Percentiles rank a stretch among this genome's conserved stretches.
phyloP scores from a whole-genome alignment of 768 basidiomycete genomes.

The Tephrocybe sp. region DNA sequence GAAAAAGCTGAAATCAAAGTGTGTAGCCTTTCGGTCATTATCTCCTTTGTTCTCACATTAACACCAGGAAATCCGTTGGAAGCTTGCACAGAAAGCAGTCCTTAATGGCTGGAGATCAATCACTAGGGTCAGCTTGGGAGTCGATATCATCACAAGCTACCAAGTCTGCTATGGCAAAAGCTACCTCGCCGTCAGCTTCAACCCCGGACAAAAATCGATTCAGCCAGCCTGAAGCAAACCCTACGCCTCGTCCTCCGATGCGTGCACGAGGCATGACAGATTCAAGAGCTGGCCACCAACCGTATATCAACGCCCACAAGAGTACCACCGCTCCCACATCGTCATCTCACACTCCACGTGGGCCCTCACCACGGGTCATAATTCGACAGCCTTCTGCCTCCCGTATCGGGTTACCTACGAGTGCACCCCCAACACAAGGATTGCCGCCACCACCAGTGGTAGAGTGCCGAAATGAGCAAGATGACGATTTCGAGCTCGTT shows the following conservation, averaged over 20 bases:
- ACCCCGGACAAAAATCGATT: constrained; percentile 28
- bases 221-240: constrained; percentile 31
- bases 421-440: constrained; percentile 48
- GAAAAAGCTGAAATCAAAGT: constrained; percentile 19
- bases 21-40: constrained; percentile 1
- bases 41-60: neutral
- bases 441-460: constrained; percentile 42
- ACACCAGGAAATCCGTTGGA: constrained; percentile 27
- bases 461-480: constrained; percentile 9
- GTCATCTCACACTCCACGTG: constrained; percentile 16
- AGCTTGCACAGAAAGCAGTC: constrained; percentile 27
- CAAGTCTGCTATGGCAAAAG: constrained; percentile 23
- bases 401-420: constrained; percentile 41
- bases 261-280: constrained; percentile 54
- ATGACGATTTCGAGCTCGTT: constrained; percentile 15
- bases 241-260: constrained; percentile 37
- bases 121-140: constrained; percentile 24
- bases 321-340: constrained; percentile 9
- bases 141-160: constrained; percentile 15
- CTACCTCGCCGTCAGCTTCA: constrained; percentile 30
- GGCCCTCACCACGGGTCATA: constrained; percentile 33
- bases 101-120: constrained; percentile 18
- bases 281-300: constrained; percentile 27
- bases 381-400: constrained; percentile 44
- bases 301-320: constrained; percentile 29